Percentiles rank a stretch among this genome's conserved stretches.
These are phyloP conservation scores for Vanilla planifolia DNA, from an alignment of 106 monocot species.

Conservation along the genomic window DNA sequence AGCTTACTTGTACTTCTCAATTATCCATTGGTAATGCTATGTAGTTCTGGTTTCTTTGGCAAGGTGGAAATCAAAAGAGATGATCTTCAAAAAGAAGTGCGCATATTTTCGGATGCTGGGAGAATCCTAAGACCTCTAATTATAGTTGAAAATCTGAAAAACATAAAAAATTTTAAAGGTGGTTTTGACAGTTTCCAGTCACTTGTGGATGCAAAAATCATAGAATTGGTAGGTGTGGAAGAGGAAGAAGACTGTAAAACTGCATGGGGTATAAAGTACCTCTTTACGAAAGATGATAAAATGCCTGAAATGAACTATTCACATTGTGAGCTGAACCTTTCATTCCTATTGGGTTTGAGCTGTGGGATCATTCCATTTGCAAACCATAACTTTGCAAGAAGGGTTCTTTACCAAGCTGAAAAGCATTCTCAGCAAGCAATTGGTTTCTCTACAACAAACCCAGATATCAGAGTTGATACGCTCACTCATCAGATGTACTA, in stretches of 20 bases:
- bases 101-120: constrained; percentile 85
- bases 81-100: constrained; percentile 56
- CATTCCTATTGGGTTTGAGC: constrained; percentile 79
- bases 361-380: constrained; percentile 96
- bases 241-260: constrained; percentile 86
- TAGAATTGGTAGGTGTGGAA: constrained; percentile 86
- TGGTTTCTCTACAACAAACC: constrained; percentile 84
- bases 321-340: constrained; percentile 82
- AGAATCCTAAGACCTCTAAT: constrained; percentile 81
- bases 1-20: background rate
- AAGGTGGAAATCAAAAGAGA: constrained; percentile 96
- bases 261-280: constrained; percentile 70
- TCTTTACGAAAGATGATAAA: constrained; percentile 22
- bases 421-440: constrained; percentile 97
- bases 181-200: constrained; percentile 49
- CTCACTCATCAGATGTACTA: constrained; percentile 82
- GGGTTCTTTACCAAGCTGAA: constrained; percentile 81
- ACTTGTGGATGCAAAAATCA: constrained; percentile 60
- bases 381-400: constrained; percentile 86
- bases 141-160: constrained; percentile 75
- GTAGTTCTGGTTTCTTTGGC: constrained; percentile 9
- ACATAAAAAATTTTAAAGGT: constrained; percentile 40
- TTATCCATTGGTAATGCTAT: background rate
- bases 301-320: constrained; percentile 28
- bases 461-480: constrained; percentile 67